A percentile compares a stretch with the other conserved stretches of the same genome.
Conservation (phyloP, 2,329 filamentous ascomycete species). For the Tolypocladium ovalisporum region DNA sequence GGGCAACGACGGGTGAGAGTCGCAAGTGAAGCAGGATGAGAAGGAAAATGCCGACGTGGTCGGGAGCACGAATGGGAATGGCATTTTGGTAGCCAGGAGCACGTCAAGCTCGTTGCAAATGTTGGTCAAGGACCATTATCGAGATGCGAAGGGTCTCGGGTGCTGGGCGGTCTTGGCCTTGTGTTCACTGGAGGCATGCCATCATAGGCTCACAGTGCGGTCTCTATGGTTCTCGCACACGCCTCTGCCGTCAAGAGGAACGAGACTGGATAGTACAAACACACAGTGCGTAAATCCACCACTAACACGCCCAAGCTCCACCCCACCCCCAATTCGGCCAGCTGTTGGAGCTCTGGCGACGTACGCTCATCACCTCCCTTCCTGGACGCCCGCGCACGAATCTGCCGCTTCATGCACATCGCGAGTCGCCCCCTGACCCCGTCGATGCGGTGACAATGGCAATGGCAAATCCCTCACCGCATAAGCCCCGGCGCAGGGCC, state of each 20-base stretch:
- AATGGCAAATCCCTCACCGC: constrained; percentile 44
- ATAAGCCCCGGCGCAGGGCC: constrained; percentile 48
- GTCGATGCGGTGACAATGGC: constrained; percentile 17
- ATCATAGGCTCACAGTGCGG: background rate
- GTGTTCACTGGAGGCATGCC: background rate
- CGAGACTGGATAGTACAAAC: no score
- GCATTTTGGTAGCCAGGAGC: constrained; percentile 48
- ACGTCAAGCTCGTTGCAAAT: background rate
- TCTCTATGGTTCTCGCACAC: background rate
- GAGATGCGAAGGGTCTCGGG: background rate
- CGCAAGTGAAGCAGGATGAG: constrained; percentile 62
- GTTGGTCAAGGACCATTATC: background rate
- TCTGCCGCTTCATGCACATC: background rate
- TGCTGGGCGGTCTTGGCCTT: background rate
- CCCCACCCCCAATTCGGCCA: background rate
- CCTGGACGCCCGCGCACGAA: background rate
- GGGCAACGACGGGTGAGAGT: constrained; percentile 81
- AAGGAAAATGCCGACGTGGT: constrained; percentile 85
- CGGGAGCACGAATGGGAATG: constrained; percentile 77
- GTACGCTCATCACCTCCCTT: background rate
- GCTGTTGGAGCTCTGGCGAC: background rate
- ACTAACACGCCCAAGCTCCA: background rate
- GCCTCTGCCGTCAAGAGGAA: background rate
- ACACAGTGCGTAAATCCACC: background rate
- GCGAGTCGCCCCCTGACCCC: background rate